Base-by-base conservation (phyloP, 495 filamentous ascomycete species). In the Podospora conica region DNA sequence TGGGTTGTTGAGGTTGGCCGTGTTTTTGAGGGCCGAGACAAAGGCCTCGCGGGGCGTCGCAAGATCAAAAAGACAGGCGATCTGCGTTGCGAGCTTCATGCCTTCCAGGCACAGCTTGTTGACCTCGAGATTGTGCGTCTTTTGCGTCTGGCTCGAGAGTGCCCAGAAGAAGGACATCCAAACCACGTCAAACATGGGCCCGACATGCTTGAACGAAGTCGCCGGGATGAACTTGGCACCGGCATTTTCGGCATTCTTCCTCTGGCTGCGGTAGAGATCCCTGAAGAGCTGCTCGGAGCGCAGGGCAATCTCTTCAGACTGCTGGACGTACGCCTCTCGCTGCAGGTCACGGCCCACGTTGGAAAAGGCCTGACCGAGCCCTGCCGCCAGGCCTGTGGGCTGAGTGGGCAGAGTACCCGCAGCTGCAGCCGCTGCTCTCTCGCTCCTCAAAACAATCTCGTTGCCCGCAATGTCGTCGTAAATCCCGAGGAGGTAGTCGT, bases 161-260 rank as follows among this genome's bases (percentile, higher is more conserved):
- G 92, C 92, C 10, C 92, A 97, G 72, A 98, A 88, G 78, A 97
- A 96, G 21, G 94, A 95, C 94, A 97, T 99, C 95, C 95, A 99
- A 0, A 91, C 96, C 18, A 96, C 93, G 69, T 98, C 93, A 69
- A 99, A 99, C 94, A 99, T 99, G 3, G 95, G 93, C 0, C 95
- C 95, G 60, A 96, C 90, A 77, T 99, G 95, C 67, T 90, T 93
- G 74, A 91, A 93, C 0, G 93, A 97, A 1, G 91, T 91, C 1
- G 96, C 95, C 12, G 91, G 88, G 66, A 98, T 95, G 75, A 93
- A 99, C 69, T 86, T 92, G 27, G 87, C 81, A 7, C 85, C 85
- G 18, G 87, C 81, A 65, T 87, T 90, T 6, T 90, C 80, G 3
- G 90, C 85, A 58, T 88, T 90, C 71, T 86, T 89, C 40, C 90